A percentile compares a stretch with the other conserved stretches of the same genome.
Evolutionary conservation across 345 rosid species (phyloP).

Genomic region (Corchorus olitorius): DNA sequence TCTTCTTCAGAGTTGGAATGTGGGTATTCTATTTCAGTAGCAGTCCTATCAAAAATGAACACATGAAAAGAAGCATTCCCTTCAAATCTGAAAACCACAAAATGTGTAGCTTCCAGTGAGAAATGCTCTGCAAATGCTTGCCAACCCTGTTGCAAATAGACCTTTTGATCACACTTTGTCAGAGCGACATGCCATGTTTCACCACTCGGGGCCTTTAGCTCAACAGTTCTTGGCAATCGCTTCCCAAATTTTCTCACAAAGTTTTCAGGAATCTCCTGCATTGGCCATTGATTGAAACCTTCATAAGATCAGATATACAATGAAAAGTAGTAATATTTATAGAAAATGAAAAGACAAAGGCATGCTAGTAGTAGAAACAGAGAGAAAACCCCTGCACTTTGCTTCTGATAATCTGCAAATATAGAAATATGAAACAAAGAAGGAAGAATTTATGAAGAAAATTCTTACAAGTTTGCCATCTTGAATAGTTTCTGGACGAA

Average conservation of each 20-base stretch:
- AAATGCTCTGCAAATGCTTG: conserved; percentile 30
- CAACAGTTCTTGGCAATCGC: neutral
- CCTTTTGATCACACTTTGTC: conserved; percentile 5
- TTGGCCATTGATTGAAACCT: neutral
- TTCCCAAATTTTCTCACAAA: conserved; percentile 29
- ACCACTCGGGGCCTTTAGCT: conserved; percentile 31
- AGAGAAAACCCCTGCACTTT: neutral
- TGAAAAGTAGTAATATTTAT: neutral
- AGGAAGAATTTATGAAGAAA: neutral
- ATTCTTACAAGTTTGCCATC: conserved; percentile 21
- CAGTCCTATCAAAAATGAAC: conserved; percentile 21
- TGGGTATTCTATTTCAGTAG: conserved; percentile 33
- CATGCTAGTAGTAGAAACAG: neutral
- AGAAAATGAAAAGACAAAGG: neutral
- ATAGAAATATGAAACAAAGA: neutral
- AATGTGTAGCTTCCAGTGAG: conserved; percentile 16
- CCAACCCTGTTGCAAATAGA: conserved; percentile 37
- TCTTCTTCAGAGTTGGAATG: neutral
- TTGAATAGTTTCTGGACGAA: conserved; percentile 11
- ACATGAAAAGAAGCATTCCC: conserved; percentile 26
- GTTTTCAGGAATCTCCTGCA: conserved; percentile 33
- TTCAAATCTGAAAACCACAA: conserved; percentile 34
- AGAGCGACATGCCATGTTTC: conserved; percentile 33
- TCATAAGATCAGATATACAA: neutral
- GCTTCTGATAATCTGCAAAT: no score